Evolutionary conservation across 768 basidiomycete species (phyloP).

Genomic region (Ramaria rubella): DNA sequence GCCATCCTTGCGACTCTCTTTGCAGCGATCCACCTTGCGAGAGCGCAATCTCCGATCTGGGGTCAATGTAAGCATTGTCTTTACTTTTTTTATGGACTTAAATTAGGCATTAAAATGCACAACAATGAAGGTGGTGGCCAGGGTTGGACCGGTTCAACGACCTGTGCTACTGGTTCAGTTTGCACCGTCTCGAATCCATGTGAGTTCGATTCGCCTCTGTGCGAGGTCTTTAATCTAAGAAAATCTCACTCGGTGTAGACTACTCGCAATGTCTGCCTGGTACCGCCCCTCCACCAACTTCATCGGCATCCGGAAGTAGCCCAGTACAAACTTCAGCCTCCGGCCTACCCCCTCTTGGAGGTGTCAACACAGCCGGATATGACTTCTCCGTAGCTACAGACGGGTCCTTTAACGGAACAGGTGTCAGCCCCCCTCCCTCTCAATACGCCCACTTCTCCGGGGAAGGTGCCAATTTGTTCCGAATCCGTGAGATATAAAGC

Average conservation of each 20-base stretch:
- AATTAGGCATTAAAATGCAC: background rate
- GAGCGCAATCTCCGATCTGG: background rate
- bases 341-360: constrained; percentile 34
- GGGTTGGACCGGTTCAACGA: constrained; percentile 18
- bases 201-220: constrained; percentile 7
- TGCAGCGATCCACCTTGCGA: background rate
- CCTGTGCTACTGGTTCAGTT: constrained; percentile 23
- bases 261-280: constrained; percentile 28
- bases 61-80: constrained; percentile 5
- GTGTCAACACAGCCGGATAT: constrained; percentile 40
- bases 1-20: background rate
- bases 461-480: constrained; percentile 45
- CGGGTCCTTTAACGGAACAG: constrained; percentile 38
- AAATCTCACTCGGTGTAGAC: constrained; percentile 13
- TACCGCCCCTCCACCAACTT: constrained; percentile 12
- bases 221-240: background rate
- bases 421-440: constrained; percentile 32
- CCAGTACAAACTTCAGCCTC: background rate
- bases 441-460: constrained; percentile 44
- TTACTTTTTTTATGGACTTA: too few relatives aligned
- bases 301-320: background rate
- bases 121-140: background rate
- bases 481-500: constrained; percentile 28
- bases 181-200: constrained; percentile 23
- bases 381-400: constrained; percentile 26